phyloP scores from a whole-genome alignment of 441 rosid genomes.

The Erysimum cheiri region DNA sequence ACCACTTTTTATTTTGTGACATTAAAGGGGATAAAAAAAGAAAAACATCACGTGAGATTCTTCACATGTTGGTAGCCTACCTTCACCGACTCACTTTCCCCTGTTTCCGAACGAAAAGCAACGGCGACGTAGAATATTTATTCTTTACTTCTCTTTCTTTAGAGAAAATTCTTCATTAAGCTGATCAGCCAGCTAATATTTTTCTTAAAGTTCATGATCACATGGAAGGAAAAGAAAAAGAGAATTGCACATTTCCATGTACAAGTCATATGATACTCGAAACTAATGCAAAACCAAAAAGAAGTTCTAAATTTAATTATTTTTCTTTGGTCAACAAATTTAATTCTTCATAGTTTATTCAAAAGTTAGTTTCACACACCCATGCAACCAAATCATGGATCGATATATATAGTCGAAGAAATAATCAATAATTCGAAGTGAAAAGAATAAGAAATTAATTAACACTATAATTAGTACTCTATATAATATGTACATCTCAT shows the following conservation, averaged over 20 bases:
- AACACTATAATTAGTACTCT: neutral
- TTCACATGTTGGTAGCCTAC: conserved; percentile 44
- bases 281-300: conserved; percentile 11
- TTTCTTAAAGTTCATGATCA: conserved; percentile 31
- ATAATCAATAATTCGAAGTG: conserved; percentile 9
- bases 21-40: neutral
- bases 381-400: conserved; percentile 17
- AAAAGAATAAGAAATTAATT: neutral
- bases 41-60: conserved; percentile 25
- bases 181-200: conserved; percentile 10
- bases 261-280: conserved; percentile 36
- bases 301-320: neutral
- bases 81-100: conserved; percentile 40
- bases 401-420: neutral
- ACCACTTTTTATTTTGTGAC: neutral
- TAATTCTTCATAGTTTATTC: neutral
- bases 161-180: conserved; percentile 28
- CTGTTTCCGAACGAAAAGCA: conserved; percentile 25
- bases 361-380: conserved; percentile 24
- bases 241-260: conserved; percentile 20
- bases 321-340: neutral
- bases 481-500: neutral
- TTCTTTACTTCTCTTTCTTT: conserved; percentile 7
- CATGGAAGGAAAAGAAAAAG: conserved; percentile 6
- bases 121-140: conserved; percentile 22